These are phyloP conservation scores for Monosporozyma siamensis DNA, from an alignment of 805 yeast species.

Conservation along the genomic window DNA sequence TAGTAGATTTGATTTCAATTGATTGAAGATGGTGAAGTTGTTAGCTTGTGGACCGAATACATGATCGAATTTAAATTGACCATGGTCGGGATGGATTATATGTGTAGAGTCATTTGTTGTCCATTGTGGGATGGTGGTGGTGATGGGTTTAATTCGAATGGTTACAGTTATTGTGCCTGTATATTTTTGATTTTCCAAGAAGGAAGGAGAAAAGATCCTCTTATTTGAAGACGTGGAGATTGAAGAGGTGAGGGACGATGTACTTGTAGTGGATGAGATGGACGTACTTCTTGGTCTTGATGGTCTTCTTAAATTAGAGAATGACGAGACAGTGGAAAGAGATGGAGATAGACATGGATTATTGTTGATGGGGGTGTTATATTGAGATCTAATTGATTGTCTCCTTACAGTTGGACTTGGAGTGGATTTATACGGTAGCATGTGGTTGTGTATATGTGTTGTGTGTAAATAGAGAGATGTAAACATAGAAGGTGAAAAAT, in stretches of 20 bases:
- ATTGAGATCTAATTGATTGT: constrained; percentile 1
- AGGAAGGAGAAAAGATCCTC: background rate
- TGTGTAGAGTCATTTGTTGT: constrained; percentile 20
- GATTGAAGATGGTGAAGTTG: constrained; percentile 55
- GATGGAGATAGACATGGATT: constrained; percentile 2
- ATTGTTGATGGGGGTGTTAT: background rate
- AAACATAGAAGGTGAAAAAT: no score
- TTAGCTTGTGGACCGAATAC: constrained; percentile 53
- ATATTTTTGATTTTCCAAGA: background rate
- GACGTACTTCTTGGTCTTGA: constrained; percentile 2
- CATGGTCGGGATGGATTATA: constrained; percentile 49
- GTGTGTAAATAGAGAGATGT: no score
- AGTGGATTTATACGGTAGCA: constrained; percentile 3
- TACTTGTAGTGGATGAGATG: constrained; percentile 1
- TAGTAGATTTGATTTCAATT: constrained; percentile 44
- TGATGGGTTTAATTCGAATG: constrained; percentile 2
- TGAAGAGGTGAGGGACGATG: background rate
- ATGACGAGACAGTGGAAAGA: background rate
- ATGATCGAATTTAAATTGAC: constrained; percentile 66
- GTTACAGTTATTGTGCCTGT: constrained; percentile 5
- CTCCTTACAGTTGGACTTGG: constrained; percentile 5
- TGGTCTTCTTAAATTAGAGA: constrained; percentile 1
- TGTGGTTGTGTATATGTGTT: no score
- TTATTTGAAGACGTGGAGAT: background rate
- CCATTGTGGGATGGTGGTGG: constrained; percentile 10